A percentile compares a stretch with the other conserved stretches of the same genome.
Evolutionary conservation across 2,329 filamentous ascomycete species (phyloP).

Genomic region (Rhynchosporium graminicola): DNA sequence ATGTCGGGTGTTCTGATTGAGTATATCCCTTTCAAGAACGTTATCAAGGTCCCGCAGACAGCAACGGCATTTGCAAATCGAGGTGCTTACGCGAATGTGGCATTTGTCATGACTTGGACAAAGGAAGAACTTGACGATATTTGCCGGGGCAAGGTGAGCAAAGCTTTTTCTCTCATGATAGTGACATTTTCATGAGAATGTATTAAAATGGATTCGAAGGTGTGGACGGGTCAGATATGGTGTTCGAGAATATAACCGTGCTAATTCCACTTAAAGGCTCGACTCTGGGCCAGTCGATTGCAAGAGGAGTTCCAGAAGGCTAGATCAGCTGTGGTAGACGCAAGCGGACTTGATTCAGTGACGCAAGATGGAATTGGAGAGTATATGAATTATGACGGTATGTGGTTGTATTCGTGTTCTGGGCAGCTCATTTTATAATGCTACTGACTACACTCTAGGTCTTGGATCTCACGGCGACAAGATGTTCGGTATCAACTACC

Average conservation of each 20-base stretch:
- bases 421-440: too few species aligned
- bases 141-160: slow-evolving; percentile 23
- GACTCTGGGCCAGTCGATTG: slow-evolving; percentile 20
- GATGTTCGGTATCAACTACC: slow-evolving; percentile 48
- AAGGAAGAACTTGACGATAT: slow-evolving; percentile 4
- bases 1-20: slow-evolving; percentile 33
- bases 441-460: slow-evolving; percentile 21
- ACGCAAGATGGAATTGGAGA: slow-evolving; percentile 26
- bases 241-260: background rate
- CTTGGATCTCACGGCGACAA: slow-evolving; percentile 19
- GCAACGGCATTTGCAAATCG: slow-evolving; percentile 36
- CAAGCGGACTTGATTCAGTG: slow-evolving; percentile 13
- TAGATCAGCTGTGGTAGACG: background rate
- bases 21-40: slow-evolving; percentile 28
- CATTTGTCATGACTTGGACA: slow-evolving; percentile 39
- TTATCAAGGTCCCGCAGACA: slow-evolving; percentile 28
- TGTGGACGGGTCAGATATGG: too few species aligned
- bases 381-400: slow-evolving; percentile 34
- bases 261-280: slow-evolving; percentile 13
- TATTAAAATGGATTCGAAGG: too few species aligned
- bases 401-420: background rate
- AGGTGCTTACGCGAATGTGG: slow-evolving; percentile 33
- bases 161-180: too few species aligned
- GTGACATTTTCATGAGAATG: too few species aligned
- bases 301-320: slow-evolving; percentile 14